Percentiles rank a stretch among this genome's conserved stretches.
phyloP scores from a whole-genome alignment of 768 basidiomycete species.

The Kondoa subrosea region DNA sequence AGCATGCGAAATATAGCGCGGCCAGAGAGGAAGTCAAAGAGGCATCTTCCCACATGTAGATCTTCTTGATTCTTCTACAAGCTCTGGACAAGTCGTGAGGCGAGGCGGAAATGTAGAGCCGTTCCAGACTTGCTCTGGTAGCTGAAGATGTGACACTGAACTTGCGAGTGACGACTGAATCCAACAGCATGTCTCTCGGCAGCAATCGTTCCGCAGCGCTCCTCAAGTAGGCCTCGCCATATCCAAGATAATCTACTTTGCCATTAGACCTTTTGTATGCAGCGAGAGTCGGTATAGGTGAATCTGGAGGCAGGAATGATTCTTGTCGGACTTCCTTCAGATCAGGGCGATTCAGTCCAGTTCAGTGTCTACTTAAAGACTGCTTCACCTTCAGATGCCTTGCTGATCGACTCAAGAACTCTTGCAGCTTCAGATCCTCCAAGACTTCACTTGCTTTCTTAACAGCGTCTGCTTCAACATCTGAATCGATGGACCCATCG shows the following conservation, averaged over 20 bases:
- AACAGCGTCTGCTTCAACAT: neutral
- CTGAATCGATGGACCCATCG: neutral
- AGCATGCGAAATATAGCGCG: neutral
- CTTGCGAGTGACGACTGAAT: neutral
- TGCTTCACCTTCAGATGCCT: too few species aligned
- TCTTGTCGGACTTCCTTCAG: neutral
- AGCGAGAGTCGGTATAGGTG: neutral
- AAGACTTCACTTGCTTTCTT: neutral
- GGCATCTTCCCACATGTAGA: neutral
- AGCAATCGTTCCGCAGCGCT: neutral
- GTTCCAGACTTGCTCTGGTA: neutral
- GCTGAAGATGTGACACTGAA: neutral
- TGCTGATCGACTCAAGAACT: neutral
- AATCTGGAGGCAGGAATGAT: neutral
- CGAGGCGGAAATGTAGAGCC: slow-evolving; percentile 1
- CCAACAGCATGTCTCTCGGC: slow-evolving; percentile 3
- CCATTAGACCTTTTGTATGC: neutral
- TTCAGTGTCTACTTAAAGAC: too few species aligned
- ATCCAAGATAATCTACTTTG: neutral
- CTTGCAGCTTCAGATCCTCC: slow-evolving; percentile 1
- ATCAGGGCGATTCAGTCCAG: too few species aligned
- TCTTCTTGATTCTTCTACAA: neutral
- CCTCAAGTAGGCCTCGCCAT: neutral
- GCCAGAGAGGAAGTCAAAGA: neutral
- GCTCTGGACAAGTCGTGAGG: neutral